Conservation (phyloP, 306 rosid genomes). For the Prunus campanulata region DNA sequence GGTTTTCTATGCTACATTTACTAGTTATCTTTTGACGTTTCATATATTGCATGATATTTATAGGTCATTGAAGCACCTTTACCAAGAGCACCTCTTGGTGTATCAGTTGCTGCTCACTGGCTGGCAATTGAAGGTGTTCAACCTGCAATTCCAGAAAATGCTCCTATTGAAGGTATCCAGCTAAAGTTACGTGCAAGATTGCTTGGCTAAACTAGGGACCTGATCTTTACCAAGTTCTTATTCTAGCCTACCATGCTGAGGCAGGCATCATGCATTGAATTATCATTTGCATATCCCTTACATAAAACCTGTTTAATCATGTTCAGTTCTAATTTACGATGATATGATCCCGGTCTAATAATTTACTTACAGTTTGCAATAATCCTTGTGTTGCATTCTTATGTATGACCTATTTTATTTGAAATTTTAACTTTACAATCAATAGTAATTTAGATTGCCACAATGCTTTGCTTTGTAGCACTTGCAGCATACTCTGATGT, state of each 20-base stretch:
- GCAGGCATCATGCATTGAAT: not conserved
- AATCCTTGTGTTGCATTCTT: not conserved
- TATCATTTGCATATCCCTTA: not conserved
- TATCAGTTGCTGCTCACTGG: slow-evolving; percentile 75
- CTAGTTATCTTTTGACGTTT: slow-evolving; percentile 20
- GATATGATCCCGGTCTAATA: not conserved
- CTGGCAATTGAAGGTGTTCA: slow-evolving; percentile 95
- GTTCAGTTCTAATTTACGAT: not conserved
- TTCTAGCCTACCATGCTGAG: not conserved
- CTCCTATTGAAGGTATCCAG: slow-evolving; percentile 60
- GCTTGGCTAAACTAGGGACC: slow-evolving; percentile 12
- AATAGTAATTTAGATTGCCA: slow-evolving; percentile 17
- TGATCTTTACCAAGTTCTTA: slow-evolving; percentile 9
- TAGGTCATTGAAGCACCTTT: slow-evolving; percentile 72
- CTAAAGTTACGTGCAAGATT: slow-evolving; percentile 15
- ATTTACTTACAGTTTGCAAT: not conserved
- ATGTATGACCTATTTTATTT: not conserved
- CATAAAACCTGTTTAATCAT: not conserved
- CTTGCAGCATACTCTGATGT: slow-evolving; percentile 56
- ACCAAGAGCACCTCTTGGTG: slow-evolving; percentile 74
- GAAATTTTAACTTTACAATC: slow-evolving; percentile 6
- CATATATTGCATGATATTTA: slow-evolving; percentile 19
- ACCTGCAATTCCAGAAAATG: slow-evolving; percentile 84
- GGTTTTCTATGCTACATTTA: slow-evolving; percentile 11
- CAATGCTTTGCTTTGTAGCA: slow-evolving; percentile 26